Base-by-base conservation (phyloP, 352 stramenopile genomes). In the Phytophthora gonapodyides region DNA sequence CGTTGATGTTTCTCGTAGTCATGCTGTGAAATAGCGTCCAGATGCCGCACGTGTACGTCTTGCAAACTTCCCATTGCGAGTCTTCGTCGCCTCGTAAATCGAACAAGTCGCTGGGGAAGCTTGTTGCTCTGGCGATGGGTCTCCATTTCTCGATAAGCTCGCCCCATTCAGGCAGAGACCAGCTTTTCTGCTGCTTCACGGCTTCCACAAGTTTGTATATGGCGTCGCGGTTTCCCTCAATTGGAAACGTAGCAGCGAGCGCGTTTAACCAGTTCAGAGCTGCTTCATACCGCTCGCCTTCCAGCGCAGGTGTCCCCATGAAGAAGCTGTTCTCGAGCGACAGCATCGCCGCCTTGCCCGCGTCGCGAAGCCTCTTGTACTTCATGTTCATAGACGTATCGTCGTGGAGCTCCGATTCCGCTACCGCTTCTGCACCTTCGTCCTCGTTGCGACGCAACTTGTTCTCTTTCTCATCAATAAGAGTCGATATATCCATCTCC, bases 11-110 rank as follows among this genome's bases (percentile, higher is more conserved):
- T 55, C 35, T 62, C n/a, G 77, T 67, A 38, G 68, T 84, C 67
- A 93, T 79, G 36, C 59, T 81, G 54, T 93, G 84, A 57, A 93
- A 91, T 1, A 91, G 65, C 31, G 70, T 79, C 84, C 82, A 93
- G n/a, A 93, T 61, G 6, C 76, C 80, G 49, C 82, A 91, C 7
- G 84, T 91, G 68, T 82, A 91, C 21, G 82, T 91, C 19, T 73
- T 75, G 59, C 83, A 92, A 19, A 75, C 57, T 0, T 49, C 67
- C 75, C 76, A 88, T 2, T 58, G 52, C 10, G 53, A 59, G 16
- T 79, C 74, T 49, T 87, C 67, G 7, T 65, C 59, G 15, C 46
- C 59, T 6, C 71, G 64, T 27, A 56, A 63, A 10, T 75, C 64
- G 13, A 91, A 73, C 21, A 89, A 62, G 17, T 83, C 76, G 44